A percentile compares a stretch with the other conserved stretches of the same genome.
Conservation (phyloP, 1,284 basidiomycete species). For the Somion occarium region DNA sequence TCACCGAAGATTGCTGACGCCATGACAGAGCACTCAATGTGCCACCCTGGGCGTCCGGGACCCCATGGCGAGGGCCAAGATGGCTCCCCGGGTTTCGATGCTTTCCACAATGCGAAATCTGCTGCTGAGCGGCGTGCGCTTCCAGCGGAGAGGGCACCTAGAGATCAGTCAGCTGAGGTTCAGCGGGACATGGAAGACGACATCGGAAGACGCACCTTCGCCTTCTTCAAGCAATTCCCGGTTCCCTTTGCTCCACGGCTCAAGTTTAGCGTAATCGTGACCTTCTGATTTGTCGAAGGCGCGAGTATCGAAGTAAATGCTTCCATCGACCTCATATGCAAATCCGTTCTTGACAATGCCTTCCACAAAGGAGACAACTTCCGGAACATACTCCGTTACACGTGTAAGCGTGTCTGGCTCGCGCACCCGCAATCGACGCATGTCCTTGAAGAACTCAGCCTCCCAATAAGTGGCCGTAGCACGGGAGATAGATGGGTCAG, state of each 20-base stretch:
- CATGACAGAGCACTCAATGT: constrained; percentile 99
- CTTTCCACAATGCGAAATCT: constrained; percentile 99
- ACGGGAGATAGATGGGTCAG: constrained; percentile 85
- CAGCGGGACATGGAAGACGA: too few relatives aligned
- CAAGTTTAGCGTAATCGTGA: constrained; percentile 90
- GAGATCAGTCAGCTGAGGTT: too few relatives aligned
- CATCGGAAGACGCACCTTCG: constrained; percentile 59
- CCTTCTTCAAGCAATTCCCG: constrained; percentile 88
- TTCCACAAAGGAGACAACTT: constrained; percentile 89
- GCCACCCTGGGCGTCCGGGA: constrained; percentile 96
- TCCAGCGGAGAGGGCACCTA: constrained; percentile 61
- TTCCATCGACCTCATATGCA: constrained; percentile 85
- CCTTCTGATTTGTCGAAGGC: constrained; percentile 77
- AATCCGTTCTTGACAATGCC: constrained; percentile 87
- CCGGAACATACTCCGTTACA: constrained; percentile 96
- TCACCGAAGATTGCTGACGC: constrained; percentile 89
- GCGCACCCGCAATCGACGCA: constrained; percentile 83
- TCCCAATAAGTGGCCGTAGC: constrained; percentile 90
- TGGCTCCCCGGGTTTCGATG: constrained; percentile 96
- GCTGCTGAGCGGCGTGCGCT: constrained; percentile 61
- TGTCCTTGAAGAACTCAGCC: constrained; percentile 86
- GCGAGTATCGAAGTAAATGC: constrained; percentile 93
- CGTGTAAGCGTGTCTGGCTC: constrained; percentile 91
- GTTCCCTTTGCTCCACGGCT: constrained; percentile 95
- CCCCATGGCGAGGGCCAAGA: constrained; percentile 98